These are phyloP conservation scores for Miamiensis avidus DNA, from an alignment of 169 alveolate species.

Conservation along the genomic window DNA sequence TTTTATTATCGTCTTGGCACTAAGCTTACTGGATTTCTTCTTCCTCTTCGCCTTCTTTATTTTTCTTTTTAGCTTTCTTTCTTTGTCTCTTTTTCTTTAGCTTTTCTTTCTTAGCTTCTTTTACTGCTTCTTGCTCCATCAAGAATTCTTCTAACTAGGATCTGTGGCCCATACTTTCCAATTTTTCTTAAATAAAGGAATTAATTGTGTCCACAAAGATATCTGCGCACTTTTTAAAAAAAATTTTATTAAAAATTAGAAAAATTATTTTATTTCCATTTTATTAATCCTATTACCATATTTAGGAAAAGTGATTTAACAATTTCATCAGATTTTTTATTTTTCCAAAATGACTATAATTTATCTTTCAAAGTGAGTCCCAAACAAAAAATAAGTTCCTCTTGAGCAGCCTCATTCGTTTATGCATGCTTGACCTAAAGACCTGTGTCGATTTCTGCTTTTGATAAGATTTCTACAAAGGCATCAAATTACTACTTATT, in stretches of 20 bases:
- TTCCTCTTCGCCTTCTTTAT: conserved; percentile 7
- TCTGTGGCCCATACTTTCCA: neutral
- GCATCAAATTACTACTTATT: neutral
- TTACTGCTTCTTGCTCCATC: neutral
- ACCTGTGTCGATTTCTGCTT: conserved; percentile 19
- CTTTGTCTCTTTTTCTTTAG: conserved; percentile 11
- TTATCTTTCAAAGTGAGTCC: conserved; percentile 20
- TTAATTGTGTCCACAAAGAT: conserved; percentile 4
- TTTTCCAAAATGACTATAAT: conserved; percentile 17
- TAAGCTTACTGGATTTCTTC: neutral
- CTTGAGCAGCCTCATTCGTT: conserved; percentile 30
- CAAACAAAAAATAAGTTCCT: conserved; percentile 21
- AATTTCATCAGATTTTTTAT: conserved; percentile 16
- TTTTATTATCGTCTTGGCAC: neutral
- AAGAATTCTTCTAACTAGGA: conserved; percentile 16
- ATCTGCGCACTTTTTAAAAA: neutral
- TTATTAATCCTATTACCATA: conserved; percentile 3
- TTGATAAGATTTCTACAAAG: conserved; percentile 8
- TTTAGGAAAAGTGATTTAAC: conserved; percentile 9
- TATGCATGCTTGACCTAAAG: conserved; percentile 8
- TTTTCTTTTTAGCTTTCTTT: conserved; percentile 1
- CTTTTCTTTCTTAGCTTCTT: conserved; percentile 13
- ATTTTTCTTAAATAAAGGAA: neutral
- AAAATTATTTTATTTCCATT: neutral
- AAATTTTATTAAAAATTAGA: neutral